Conservation (phyloP, 208 protist species). For the Crithidia sp. region DNA sequence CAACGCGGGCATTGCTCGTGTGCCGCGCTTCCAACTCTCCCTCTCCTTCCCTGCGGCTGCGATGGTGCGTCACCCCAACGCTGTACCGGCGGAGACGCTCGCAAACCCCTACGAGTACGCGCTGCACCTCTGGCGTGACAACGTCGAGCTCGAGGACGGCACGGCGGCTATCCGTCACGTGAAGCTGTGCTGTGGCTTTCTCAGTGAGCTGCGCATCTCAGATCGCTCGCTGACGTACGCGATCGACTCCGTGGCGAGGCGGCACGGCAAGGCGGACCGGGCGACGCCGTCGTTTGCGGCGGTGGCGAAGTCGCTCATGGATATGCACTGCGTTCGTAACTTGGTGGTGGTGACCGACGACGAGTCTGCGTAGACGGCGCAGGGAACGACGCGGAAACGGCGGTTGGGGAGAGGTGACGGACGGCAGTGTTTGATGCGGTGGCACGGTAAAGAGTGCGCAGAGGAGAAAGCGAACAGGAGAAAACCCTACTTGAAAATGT, state of each 20-base stretch:
- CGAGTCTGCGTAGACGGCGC: neutral
- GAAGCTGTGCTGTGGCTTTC: neutral
- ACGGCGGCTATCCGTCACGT: constrained; percentile 1
- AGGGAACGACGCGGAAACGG: no score
- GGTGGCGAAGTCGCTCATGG: constrained; percentile 13
- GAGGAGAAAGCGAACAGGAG: no score
- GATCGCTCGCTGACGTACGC: constrained; percentile 4
- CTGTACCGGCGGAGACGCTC: neutral
- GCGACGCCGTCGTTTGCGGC: constrained; percentile 5
- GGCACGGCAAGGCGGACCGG: neutral
- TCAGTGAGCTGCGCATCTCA: neutral
- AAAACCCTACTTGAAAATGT: neutral
- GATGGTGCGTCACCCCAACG: neutral
- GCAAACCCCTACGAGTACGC: neutral
- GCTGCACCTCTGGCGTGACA: constrained; percentile 2
- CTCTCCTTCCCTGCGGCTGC: constrained; percentile 1
- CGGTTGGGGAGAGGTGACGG: no score
- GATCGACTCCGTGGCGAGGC: neutral
- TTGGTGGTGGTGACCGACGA: constrained; percentile 5
- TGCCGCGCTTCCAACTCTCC: neutral
- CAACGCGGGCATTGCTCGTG: neutral
- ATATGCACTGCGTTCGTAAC: constrained; percentile 21
- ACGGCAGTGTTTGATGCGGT: no score
- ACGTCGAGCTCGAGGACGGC: neutral
- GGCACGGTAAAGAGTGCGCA: no score